Evolutionary conservation across 2,329 filamentous ascomycete genomes (phyloP), one percentile per base, ranked within the genome.

Genomic region (Coniella vitis): DNA sequence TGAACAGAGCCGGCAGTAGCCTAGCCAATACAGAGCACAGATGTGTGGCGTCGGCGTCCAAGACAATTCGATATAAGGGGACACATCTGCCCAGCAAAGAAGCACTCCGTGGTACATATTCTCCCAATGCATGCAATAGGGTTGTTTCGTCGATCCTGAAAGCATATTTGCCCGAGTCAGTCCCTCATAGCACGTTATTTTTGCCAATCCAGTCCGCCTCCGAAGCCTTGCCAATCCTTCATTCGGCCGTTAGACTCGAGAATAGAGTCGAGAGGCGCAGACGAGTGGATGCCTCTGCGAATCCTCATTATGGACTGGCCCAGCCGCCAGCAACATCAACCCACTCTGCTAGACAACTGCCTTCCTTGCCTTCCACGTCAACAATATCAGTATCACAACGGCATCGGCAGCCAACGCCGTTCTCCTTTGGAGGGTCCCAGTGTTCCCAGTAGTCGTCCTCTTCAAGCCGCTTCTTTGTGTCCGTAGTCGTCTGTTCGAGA

Each of bases 381-480:
- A 91, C 88, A 63, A 97, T 94, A 64, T 98, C 93, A 4, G 90
- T 96, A 63, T 98, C 93, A 67, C 93, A 98, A 64, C 86, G 84
- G 74, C 93, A 98, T 61, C 93, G 83, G 71, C 93, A 98, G 34
- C 93, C 93, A 8, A 98, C 90, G 34, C 93, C 93, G 60, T 97
- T 97, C 70, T 96, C 90, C 71, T 93, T 90, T 58, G 86, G 84
- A 7, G 83, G 71, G 63, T 98, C 93, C 68, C 83, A 88, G 36
- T 81, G 80, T 49, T 89, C 90, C 90, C 91, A 98, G 71, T 97
- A 98, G 56, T 90, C 86, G 62, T 97, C 93, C 69, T 98, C 93
- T 66, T 95, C 90, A 51, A 81, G 78, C 41, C 91, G 83, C 68
- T 87, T 84, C 69, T 87, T 90, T 63, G 90, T 84, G 57, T 95